These are phyloP conservation scores for Aspergillus asperescens DNA, from an alignment of 495 filamentous ascomycete species.

Conservation along the genomic window DNA sequence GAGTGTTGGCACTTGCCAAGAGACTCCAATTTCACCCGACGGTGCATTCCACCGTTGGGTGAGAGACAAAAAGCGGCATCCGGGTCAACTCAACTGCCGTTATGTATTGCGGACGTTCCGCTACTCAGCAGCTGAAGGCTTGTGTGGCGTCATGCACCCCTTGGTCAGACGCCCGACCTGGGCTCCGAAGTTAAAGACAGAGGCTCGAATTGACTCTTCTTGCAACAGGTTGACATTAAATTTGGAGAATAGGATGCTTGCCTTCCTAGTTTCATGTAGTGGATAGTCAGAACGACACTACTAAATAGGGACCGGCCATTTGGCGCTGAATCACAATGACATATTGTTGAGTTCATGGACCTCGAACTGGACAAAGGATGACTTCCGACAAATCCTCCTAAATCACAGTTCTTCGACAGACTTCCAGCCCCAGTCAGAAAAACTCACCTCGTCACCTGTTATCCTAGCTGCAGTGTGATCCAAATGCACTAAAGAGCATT, in stretches of 20 bases:
- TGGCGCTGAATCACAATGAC: constrained; percentile 28
- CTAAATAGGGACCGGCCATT: too few species aligned
- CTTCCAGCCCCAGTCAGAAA: constrained; percentile 13
- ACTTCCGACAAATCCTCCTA: neutral
- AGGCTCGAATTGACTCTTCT: too few species aligned
- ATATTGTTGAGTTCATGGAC: constrained; percentile 28
- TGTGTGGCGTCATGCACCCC: too few species aligned
- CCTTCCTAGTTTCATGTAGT: too few species aligned
- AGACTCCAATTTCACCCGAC: too few species aligned
- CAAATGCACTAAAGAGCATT: neutral
- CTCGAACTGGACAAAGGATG: too few species aligned
- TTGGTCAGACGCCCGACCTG: too few species aligned
- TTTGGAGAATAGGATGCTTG: too few species aligned
- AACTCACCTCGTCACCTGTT: neutral
- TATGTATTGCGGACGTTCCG: neutral
- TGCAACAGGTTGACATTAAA: too few species aligned
- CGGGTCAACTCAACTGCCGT: neutral
- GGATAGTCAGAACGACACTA: too few species aligned
- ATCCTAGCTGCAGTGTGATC: constrained; percentile 19
- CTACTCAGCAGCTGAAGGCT: neutral
- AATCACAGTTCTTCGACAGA: constrained; percentile 3
- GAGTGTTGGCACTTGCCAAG: neutral
- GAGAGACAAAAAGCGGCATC: neutral
- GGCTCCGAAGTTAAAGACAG: too few species aligned
- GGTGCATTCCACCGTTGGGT: neutral